Conservation (phyloP, 116 monocot genomes). For the Papilionanthe hybrid region DNA sequence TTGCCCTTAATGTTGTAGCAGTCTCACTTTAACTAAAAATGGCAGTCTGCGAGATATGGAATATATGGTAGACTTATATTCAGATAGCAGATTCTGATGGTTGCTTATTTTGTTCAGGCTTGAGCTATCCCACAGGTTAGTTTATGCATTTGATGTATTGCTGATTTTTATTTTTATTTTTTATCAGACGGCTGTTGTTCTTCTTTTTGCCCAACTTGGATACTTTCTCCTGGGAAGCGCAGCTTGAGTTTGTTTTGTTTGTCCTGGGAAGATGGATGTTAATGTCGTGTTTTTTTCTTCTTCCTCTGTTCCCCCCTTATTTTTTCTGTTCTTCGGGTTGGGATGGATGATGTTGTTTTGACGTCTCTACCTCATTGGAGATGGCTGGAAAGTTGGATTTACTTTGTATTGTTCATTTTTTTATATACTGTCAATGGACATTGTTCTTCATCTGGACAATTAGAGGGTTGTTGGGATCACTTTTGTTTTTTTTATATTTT, state of each 20-base stretch:
- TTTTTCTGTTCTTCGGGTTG: neutral
- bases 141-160: constrained; percentile 4
- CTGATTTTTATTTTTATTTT: neutral
- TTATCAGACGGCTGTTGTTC: no score
- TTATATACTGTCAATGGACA: neutral
- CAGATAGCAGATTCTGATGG: neutral
- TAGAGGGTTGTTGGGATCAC: no score
- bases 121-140: neutral
- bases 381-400: neutral
- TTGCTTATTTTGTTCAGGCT: neutral
- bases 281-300: neutral
- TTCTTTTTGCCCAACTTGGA: neutral
- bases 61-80: neutral
- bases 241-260: no score
- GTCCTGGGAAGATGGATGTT: no score
- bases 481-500: no score
- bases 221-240: neutral
- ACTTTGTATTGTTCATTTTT: neutral
- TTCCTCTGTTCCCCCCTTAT: neutral
- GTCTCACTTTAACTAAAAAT: neutral
- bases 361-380: neutral
- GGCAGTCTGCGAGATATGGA: neutral
- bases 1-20: no score
- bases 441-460: no score
- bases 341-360: neutral